These are phyloP conservation scores for Radiomyces spectabilis DNA, from an alignment of 192 early-diverging fungal species.

Conservation along the genomic window DNA sequence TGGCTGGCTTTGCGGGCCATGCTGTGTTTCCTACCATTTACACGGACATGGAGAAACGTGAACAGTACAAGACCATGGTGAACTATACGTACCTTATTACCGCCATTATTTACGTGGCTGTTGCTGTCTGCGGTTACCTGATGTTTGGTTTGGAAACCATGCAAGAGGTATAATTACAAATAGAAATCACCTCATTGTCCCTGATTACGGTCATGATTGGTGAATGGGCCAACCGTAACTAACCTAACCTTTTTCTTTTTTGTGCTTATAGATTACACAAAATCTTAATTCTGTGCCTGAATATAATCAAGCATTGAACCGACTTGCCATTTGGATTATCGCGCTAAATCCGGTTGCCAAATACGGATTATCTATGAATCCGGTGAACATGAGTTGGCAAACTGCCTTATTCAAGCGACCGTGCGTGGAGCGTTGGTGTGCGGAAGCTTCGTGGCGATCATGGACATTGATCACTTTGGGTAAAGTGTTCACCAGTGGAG, in stretches of 20 bases:
- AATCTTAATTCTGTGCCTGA: slow-evolving; percentile 46
- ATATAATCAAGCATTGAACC: slow-evolving; percentile 43
- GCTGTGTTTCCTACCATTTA: slow-evolving; percentile 61
- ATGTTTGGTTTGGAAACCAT: slow-evolving; percentile 63
- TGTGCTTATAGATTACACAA: slow-evolving; percentile 48
- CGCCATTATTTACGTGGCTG: slow-evolving; percentile 39
- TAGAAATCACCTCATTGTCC: too few species aligned
- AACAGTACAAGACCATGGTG: slow-evolving; percentile 37
- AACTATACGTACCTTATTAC: slow-evolving; percentile 48
- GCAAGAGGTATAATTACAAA: slow-evolving; percentile 43
- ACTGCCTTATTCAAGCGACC: slow-evolving; percentile 9
- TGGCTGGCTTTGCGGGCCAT: slow-evolving; percentile 57
- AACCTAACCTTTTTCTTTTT: background rate
- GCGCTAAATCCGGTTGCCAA: slow-evolving; percentile 70
- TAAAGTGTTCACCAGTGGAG: background rate
- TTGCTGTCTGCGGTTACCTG: slow-evolving; percentile 48
- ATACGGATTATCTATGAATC: slow-evolving; percentile 55
- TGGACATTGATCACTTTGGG: background rate
- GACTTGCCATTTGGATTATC: slow-evolving; percentile 50
- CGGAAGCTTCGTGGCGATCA: background rate
- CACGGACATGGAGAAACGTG: slow-evolving; percentile 50
- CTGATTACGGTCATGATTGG: too few species aligned
- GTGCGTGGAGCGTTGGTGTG: background rate
- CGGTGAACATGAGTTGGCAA: slow-evolving; percentile 42
- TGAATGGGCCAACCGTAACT: background rate